phyloP scores from a whole-genome alignment of 176 grass and related monocot species.

The Eleusine indica region DNA sequence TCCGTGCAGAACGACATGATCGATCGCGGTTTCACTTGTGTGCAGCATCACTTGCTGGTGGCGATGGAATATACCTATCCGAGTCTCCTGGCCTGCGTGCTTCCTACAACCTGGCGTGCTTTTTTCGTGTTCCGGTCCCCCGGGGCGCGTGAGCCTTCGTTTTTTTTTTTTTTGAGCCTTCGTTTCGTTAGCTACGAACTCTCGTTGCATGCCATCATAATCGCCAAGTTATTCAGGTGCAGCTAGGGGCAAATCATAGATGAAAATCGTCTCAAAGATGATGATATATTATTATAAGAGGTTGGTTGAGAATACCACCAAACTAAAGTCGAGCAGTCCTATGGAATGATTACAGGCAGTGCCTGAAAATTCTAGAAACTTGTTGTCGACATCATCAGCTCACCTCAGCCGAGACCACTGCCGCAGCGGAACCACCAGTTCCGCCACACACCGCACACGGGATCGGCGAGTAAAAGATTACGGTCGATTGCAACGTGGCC shows the following conservation, averaged over 20 bases:
- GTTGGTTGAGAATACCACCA: no score
- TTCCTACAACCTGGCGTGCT: not conserved
- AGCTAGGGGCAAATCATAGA: no score
- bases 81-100: not conserved
- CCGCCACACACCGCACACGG: slow-evolving; percentile 26
- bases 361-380: not conserved
- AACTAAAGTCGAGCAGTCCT: no score
- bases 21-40: not conserved
- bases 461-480: not conserved
- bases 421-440: not conserved
- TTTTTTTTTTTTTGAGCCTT: not conserved
- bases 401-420: not conserved
- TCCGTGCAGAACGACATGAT: not conserved
- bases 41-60: not conserved
- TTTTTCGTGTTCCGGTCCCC: not conserved
- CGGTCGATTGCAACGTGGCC: not conserved
- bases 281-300: no score
- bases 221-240: not conserved
- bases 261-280: no score
- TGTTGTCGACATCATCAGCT: not conserved
- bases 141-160: not conserved
- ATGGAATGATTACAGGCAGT: not conserved
- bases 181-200: not conserved
- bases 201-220: not conserved
- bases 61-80: not conserved